A percentile compares a stretch with the other conserved stretches of the same genome.
phyloP scores from a whole-genome alignment of 1,139 yeast species.

The Candida albicans region DNA sequence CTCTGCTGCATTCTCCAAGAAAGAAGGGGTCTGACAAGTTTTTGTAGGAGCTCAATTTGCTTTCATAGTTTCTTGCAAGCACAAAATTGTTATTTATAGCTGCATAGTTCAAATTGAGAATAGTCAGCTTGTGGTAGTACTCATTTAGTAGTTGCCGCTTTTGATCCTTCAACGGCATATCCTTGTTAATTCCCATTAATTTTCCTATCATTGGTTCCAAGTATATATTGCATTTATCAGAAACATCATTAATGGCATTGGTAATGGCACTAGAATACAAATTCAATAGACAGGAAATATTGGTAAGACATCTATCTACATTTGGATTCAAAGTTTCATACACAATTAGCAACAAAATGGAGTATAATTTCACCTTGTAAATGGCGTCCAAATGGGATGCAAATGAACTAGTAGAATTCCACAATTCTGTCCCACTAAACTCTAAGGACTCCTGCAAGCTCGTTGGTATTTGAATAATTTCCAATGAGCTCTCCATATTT shows the following conservation, averaged over 20 bases:
- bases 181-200: slow-evolving; percentile 7
- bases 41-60: slow-evolving; percentile 1
- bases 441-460: slow-evolving; percentile 15
- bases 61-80: slow-evolving; percentile 7
- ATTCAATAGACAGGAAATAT: slow-evolving; percentile 19
- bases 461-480: slow-evolving; percentile 6
- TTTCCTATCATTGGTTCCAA: slow-evolving; percentile 7
- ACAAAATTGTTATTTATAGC: slow-evolving; percentile 6
- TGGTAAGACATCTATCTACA: slow-evolving; percentile 18
- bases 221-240: slow-evolving; percentile 12
- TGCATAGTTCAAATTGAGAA: slow-evolving; percentile 10
- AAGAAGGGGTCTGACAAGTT: slow-evolving; percentile 4
- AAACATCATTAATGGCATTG: slow-evolving; percentile 12
- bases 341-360: slow-evolving; percentile 21
- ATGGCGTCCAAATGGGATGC: slow-evolving; percentile 3
- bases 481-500: slow-evolving; percentile 3
- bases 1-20: slow-evolving; percentile 10
- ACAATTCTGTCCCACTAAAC: slow-evolving; percentile 20
- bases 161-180: slow-evolving; percentile 1
- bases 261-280: slow-evolving; percentile 14
- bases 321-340: slow-evolving; percentile 18
- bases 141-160: slow-evolving; percentile 5
- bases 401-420: slow-evolving; percentile 21
- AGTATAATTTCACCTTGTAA: slow-evolving; percentile 19
- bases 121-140: slow-evolving; percentile 6